A percentile compares a stretch with the other conserved stretches of the same genome.
These are phyloP conservation scores for Geosmithia flava DNA, from an alignment of 2,329 filamentous ascomycete species.

Conservation along the genomic window DNA sequence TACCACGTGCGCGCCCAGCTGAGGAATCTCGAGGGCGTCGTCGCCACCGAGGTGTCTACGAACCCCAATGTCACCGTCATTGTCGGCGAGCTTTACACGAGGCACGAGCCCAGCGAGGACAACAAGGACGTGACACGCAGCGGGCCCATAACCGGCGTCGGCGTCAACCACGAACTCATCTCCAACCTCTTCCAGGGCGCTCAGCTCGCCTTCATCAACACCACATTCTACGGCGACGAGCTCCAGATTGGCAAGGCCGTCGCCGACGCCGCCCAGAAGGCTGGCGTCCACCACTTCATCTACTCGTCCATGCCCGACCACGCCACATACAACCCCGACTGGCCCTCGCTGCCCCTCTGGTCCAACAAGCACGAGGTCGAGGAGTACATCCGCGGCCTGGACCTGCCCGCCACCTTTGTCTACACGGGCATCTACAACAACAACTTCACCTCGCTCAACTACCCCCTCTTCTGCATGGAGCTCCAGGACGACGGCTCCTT, in stretches of 20 bases:
- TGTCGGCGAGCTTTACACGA: slow-evolving; percentile 51
- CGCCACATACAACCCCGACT: slow-evolving; percentile 59
- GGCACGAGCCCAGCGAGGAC: slow-evolving; percentile 34
- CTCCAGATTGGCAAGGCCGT: slow-evolving; percentile 77
- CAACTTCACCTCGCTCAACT: slow-evolving; percentile 88
- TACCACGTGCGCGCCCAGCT: slow-evolving; percentile 90
- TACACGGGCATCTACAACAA: slow-evolving; percentile 99
- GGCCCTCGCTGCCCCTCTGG: slow-evolving; percentile 85
- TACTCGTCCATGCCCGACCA: slow-evolving; percentile 98
- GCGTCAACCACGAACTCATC: slow-evolving; percentile 63
- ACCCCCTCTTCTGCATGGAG: slow-evolving; percentile 93
- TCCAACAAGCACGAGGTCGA: slow-evolving; percentile 86
- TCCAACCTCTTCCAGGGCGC: slow-evolving; percentile 69
- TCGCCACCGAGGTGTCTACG: slow-evolving; percentile 72
- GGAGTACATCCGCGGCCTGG: slow-evolving; percentile 74
- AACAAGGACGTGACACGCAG: slow-evolving; percentile 55
- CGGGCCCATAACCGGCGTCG: slow-evolving; percentile 48
- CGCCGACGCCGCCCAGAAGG: slow-evolving; percentile 78
- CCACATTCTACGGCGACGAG: slow-evolving; percentile 93
- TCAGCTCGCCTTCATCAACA: slow-evolving; percentile 93
- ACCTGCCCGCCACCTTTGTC: slow-evolving; percentile 79
- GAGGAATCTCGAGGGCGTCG: slow-evolving; percentile 73
- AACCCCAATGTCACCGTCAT: slow-evolving; percentile 65
- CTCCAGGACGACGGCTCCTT: slow-evolving; percentile 76
- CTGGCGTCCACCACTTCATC: slow-evolving; percentile 79